Percentiles rank a stretch among this genome's conserved stretches.
These are phyloP conservation scores for Phytophthora brassicae DNA, from an alignment of 352 stramenopile genomes.

Conservation along the genomic window DNA sequence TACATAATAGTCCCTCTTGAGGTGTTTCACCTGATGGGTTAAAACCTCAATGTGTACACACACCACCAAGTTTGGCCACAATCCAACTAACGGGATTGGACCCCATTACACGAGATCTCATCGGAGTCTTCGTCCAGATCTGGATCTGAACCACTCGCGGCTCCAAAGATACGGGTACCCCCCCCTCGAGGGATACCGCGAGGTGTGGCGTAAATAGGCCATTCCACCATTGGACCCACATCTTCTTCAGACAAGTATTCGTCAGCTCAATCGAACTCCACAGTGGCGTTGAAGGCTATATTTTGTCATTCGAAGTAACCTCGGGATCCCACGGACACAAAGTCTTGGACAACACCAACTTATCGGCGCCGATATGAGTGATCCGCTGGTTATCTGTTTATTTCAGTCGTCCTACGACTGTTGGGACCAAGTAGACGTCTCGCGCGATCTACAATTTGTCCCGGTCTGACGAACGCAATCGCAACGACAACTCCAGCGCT, in stretches of 20 bases:
- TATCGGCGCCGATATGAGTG: not conserved
- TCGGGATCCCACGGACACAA: conserved; percentile 5
- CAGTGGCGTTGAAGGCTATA: conserved; percentile 1
- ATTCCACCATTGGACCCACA: not conserved
- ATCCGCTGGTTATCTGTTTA: not conserved
- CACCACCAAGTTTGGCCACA: too few relatives aligned
- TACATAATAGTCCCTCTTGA: too few relatives aligned
- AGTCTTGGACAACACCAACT: not conserved
- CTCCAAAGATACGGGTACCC: too few relatives aligned
- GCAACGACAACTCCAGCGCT: not conserved
- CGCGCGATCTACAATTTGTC: conserved; percentile 14
- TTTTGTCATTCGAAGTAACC: conserved; percentile 19
- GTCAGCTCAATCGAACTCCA: not conserved
- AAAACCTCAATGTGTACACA: too few relatives aligned
- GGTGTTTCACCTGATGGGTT: too few relatives aligned
- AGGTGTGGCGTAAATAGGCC: not conserved
- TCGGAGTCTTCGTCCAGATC: too few relatives aligned
- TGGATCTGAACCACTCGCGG: too few relatives aligned
- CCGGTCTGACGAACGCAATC: not conserved
- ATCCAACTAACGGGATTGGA: too few relatives aligned
- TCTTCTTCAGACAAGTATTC: too few relatives aligned
- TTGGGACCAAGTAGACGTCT: conserved; percentile 2
- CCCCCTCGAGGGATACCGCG: too few relatives aligned
- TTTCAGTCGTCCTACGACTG: not conserved
- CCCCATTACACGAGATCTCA: too few relatives aligned